phyloP scores from a whole-genome alignment of 495 filamentous ascomycete genomes.

The Neurospora sp. region DNA sequence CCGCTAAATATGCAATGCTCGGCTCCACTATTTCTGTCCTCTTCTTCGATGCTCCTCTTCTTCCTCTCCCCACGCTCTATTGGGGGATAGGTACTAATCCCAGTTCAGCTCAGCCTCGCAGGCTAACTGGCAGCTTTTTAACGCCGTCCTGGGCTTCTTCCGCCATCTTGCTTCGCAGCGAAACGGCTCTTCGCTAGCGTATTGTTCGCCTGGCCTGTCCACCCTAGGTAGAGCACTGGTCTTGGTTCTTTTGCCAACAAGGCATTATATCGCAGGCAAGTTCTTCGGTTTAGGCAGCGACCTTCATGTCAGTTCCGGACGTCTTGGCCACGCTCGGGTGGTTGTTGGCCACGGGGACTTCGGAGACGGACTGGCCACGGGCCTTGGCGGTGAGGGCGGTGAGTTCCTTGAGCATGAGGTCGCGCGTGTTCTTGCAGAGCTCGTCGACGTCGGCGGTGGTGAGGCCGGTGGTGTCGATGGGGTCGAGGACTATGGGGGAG shows the following conservation, averaged over 20 bases:
- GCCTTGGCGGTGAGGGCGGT: slow-evolving; percentile 47
- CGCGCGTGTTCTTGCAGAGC: slow-evolving; percentile 57
- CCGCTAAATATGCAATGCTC: neutral
- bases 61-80: neutral
- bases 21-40: neutral
- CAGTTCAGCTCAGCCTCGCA: neutral
- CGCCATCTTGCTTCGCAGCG: neutral
- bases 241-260: no score
- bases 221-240: no score
- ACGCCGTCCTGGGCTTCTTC: neutral
- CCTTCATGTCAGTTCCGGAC: slow-evolving; percentile 12
- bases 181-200: neutral
- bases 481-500: slow-evolving; percentile 55
- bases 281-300: slow-evolving; percentile 10
- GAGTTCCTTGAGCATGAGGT: slow-evolving; percentile 72
- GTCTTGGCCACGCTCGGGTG: slow-evolving; percentile 15
- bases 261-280: no score
- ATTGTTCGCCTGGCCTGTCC: neutral
- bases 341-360: neutral
- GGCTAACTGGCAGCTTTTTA: neutral
- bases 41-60: neutral
- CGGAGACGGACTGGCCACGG: slow-evolving; percentile 3
- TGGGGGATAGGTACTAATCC: neutral
- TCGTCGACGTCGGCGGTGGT: slow-evolving; percentile 73
- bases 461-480: slow-evolving; percentile 72